phyloP scores from a whole-genome alignment of 1,139 yeast species.

The Yamadazyma triangularis region DNA sequence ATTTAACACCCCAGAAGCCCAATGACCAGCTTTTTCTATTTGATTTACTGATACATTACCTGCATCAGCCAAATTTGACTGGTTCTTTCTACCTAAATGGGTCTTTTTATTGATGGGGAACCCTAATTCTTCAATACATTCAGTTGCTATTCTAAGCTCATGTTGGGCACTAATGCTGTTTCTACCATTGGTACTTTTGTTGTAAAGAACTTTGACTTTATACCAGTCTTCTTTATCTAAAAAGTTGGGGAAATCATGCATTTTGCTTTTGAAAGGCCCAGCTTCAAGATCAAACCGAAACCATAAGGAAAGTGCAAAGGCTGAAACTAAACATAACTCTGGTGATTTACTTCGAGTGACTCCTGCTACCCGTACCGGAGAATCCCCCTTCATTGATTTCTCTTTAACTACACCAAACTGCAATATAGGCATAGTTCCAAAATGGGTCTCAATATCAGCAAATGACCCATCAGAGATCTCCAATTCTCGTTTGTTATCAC shows the following conservation, averaged over 20 bases:
- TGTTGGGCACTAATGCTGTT: background rate
- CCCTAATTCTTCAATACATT: background rate
- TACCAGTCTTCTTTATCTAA: background rate
- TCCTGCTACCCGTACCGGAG: background rate
- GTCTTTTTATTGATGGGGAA: slow-evolving; percentile 1
- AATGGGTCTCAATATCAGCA: background rate
- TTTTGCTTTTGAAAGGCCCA: slow-evolving; percentile 1
- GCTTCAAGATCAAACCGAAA: slow-evolving; percentile 5
- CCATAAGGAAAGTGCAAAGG: slow-evolving; percentile 5
- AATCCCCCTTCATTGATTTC: background rate
- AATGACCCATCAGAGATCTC: too few species aligned
- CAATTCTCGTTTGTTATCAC: slow-evolving; percentile 5
- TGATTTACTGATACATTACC: slow-evolving; percentile 2
- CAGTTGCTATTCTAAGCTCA: background rate
- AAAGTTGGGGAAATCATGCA: slow-evolving; percentile 2
- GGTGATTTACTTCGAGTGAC: slow-evolving; percentile 2
- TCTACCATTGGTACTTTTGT: background rate
- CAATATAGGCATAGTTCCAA: background rate
- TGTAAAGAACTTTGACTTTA: slow-evolving; percentile 2
- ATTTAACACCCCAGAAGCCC: slow-evolving; percentile 2
- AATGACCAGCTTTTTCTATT: slow-evolving; percentile 5
- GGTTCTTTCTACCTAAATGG: slow-evolving; percentile 2
- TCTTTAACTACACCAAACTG: background rate
- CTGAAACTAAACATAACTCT: slow-evolving; percentile 4
- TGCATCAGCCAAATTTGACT: slow-evolving; percentile 3